Evolutionary conservation across 176 grass and related monocot genomes (phyloP).

Genomic region (Raddia distichophylla): DNA sequence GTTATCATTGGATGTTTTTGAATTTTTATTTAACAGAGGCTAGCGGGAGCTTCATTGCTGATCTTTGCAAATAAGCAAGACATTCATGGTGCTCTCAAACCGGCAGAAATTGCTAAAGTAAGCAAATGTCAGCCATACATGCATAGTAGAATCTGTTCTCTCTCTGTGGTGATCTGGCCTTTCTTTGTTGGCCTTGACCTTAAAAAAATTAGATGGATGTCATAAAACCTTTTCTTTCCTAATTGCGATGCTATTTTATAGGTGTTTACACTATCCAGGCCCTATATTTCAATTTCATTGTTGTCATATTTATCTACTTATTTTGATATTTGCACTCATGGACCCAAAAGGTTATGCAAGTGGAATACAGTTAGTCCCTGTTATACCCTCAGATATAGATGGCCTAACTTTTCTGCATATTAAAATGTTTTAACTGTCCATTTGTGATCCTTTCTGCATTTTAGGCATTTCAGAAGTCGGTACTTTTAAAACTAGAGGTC

Average conservation of each 20-base stretch:
- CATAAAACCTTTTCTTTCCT: background rate
- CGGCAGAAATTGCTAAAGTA: conserved; percentile 90
- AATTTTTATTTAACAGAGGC: conserved; percentile 58
- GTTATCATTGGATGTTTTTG: background rate
- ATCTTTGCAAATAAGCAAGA: conserved; percentile 99
- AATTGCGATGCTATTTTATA: background rate
- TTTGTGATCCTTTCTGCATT: conserved; percentile 2
- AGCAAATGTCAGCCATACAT: conserved; percentile 28
- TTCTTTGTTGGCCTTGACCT: conserved; percentile 10
- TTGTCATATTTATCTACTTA: background rate
- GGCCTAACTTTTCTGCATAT: background rate
- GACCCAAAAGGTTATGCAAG: background rate
- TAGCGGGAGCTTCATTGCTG: conserved; percentile 85
- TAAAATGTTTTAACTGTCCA: background rate
- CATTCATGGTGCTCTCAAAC: conserved; percentile 88
- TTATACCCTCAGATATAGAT: conserved; percentile 7
- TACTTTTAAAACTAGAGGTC: background rate
- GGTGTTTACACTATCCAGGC: background rate
- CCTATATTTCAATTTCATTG: background rate
- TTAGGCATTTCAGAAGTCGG: background rate
- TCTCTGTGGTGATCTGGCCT: background rate
- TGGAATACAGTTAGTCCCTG: background rate
- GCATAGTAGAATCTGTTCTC: background rate
- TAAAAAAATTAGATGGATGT: background rate
- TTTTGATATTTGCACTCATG: background rate